Evolutionary conservation across 768 basidiomycete species (phyloP).

Genomic region (Suillus discolor): DNA sequence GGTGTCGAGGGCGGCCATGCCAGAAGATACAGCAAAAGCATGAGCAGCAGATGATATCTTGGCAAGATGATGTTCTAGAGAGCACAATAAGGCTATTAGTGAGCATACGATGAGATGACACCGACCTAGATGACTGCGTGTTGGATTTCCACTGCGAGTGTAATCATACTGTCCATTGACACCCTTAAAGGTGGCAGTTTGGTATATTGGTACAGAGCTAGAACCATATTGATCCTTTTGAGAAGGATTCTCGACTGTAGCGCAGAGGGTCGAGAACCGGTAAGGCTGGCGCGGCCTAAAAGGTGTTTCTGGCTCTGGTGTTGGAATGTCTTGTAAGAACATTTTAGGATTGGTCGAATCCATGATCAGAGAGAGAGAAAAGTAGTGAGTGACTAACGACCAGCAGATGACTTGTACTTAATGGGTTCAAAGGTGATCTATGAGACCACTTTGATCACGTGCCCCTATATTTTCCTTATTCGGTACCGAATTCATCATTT

Average conservation of each 20-base stretch:
- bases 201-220: constrained; percentile 96
- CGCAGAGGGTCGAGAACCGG: constrained; percentile 88
- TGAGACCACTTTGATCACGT: constrained; percentile 8
- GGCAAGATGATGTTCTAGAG: constrained; percentile 91
- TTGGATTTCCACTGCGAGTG: constrained; percentile 94
- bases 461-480: constrained; percentile 1
- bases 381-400: neutral
- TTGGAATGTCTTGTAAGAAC: constrained; percentile 60
- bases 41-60: constrained; percentile 93
- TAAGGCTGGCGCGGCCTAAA: constrained; percentile 69
- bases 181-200: constrained; percentile 98
- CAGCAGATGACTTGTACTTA: neutral
- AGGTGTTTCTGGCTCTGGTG: constrained; percentile 83
- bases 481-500: constrained; percentile 2
- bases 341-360: constrained; percentile 11
- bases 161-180: constrained; percentile 90
- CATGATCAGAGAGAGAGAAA: neutral
- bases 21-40: constrained; percentile 92
- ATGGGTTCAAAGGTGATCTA: neutral
- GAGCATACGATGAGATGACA: neutral
- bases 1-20: constrained; percentile 97
- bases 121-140: constrained; percentile 90
- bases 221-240: constrained; percentile 96
- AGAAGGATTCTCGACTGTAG: constrained; percentile 87
- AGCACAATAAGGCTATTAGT: constrained; percentile 3